Evolutionary conservation across 2,329 filamentous ascomycete genomes (phyloP), one percentile per base, ranked within the genome.

Genomic region (Aspergillus felis): DNA sequence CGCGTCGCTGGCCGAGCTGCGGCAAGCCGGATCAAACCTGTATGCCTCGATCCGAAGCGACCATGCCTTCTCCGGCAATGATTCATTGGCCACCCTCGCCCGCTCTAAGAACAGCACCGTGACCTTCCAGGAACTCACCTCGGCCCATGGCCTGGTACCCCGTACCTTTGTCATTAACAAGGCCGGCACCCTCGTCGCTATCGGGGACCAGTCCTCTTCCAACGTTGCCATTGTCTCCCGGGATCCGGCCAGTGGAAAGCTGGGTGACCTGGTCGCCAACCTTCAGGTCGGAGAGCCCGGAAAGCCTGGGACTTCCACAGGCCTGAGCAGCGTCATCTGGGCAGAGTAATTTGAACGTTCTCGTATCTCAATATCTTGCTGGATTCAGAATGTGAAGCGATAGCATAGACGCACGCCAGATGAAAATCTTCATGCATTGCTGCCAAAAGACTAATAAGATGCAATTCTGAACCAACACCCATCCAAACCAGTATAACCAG

Each of bases 141-240:
- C 87, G 0, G 82, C 85, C 0, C 87, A 87, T 51, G 90, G 90
- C 2, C 71, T 75, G 7, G 82, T 80, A 55, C 89, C 90, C 0
- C 81, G 89, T 24, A 87, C 88, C 44, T 88, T 90, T 70, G 82
- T 81, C 52, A 74, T 90, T 56, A 91, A 88, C 71, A 80, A 79
- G 60, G 82, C 80, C 10, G 89, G 88, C 1, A 80, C 80, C 55
- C 73, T 87, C 57, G 74, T 91, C 3, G 88, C 86, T 1, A 83
- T 91, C 28, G 87, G 82, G 0, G 78, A 89, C 61, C 87, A 91
- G 73, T 73, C 74, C 17, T 84, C 84, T 52, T 76, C 79, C 32
- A 83, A 81, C 29, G 83, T 90, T 1, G 83, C 82, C 6, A 72
- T 92, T 51, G 82, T 89, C 50, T 70, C 76, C 64, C 79, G 90